Evolutionary conservation across 164 flowering plant genomes (phyloP).

Genomic region (Houttuynia cordata): DNA sequence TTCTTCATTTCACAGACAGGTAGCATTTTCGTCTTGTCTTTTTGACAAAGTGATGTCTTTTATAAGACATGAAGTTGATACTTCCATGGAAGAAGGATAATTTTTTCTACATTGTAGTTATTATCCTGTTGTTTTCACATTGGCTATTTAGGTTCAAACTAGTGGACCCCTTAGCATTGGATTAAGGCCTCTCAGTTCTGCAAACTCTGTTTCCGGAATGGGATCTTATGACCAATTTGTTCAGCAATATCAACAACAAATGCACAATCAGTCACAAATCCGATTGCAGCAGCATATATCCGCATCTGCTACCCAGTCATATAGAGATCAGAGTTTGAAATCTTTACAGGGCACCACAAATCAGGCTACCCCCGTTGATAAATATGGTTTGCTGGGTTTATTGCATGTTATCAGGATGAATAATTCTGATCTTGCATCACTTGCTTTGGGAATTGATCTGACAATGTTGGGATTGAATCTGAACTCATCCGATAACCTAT

Average conservation of each 20-base stretch:
- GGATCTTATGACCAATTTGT: slow-evolving; percentile 79
- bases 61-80: neutral
- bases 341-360: slow-evolving; percentile 34
- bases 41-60: neutral
- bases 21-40: slow-evolving; percentile 8
- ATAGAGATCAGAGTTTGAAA: slow-evolving; percentile 67
- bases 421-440: slow-evolving; percentile 78
- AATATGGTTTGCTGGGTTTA: slow-evolving; percentile 81
- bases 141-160: slow-evolving; percentile 26
- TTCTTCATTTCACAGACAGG: slow-evolving; percentile 79
- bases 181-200: slow-evolving; percentile 60
- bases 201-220: slow-evolving; percentile 47
- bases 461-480: slow-evolving; percentile 86
- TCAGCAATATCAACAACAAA: slow-evolving; percentile 77
- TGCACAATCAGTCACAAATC: slow-evolving; percentile 38
- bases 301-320: slow-evolving; percentile 57
- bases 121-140: neutral
- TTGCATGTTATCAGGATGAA: slow-evolving; percentile 74
- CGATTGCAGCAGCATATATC: slow-evolving; percentile 77
- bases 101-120: neutral
- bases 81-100: too few relatives aligned
- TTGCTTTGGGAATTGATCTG: slow-evolving; percentile 90
- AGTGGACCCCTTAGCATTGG: slow-evolving; percentile 78
- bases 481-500: slow-evolving; percentile 76
- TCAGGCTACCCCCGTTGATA: slow-evolving; percentile 53